Evolutionary conservation across 108 stramenopile species (phyloP).

Genomic region (Cyclostephanos invisitatus): DNA sequence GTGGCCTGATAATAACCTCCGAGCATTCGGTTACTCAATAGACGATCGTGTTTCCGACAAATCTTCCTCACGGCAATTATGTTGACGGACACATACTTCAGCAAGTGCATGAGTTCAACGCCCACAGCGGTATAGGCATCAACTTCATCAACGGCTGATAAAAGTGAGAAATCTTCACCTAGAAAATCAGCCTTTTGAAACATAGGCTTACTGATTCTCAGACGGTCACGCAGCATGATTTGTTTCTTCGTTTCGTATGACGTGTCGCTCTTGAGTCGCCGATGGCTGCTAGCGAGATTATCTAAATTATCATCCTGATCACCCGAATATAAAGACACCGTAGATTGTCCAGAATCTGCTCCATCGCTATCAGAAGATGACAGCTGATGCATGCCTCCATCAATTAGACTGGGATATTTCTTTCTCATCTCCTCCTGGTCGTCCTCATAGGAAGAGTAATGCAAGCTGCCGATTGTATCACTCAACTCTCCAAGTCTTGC

Average conservation of each 20-base stretch:
- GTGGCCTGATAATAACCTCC: constrained; percentile 75
- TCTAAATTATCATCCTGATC: constrained; percentile 12
- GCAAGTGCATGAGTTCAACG: constrained; percentile 47
- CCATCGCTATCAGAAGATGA: constrained; percentile 30
- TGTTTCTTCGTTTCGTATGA: constrained; percentile 53
- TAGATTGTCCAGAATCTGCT: constrained; percentile 14
- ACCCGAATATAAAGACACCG: constrained; percentile 31
- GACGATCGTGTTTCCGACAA: constrained; percentile 82
- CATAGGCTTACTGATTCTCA: constrained; percentile 63
- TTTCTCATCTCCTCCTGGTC: constrained; percentile 28
- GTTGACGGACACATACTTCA: constrained; percentile 52
- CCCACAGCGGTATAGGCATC: constrained; percentile 55
- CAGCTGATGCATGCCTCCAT: constrained; percentile 59
- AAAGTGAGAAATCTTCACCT: constrained; percentile 60
- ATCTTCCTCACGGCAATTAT: constrained; percentile 80
- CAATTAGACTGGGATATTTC: constrained; percentile 59
- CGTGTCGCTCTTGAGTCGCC: constrained; percentile 28
- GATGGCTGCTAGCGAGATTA: not conserved
- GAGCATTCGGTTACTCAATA: constrained; percentile 83
- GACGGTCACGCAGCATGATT: constrained; percentile 62
- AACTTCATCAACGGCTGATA: constrained; percentile 86
- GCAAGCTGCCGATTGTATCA: constrained; percentile 53
- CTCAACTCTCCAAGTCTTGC: constrained; percentile 49
- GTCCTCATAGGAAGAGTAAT: constrained; percentile 49
- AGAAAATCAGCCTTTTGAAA: constrained; percentile 77